phyloP scores from a whole-genome alignment of 2,329 filamentous ascomycete species.

The Cercospora zeae-maydis region DNA sequence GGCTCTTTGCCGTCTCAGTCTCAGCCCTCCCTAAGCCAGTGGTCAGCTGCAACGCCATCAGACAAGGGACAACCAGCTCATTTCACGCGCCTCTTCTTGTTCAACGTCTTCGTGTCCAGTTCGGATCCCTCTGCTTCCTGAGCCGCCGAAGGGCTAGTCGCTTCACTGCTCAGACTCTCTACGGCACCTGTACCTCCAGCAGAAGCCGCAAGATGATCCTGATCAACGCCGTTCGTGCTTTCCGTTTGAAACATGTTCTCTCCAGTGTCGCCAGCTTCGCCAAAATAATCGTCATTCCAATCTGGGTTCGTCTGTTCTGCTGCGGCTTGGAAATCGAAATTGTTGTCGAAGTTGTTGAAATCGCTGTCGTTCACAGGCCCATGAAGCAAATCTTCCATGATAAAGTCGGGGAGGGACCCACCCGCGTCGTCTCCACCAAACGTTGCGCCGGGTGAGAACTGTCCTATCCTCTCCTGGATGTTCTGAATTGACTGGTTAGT shows the following conservation, averaged over 20 bases:
- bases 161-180: constrained; percentile 43
- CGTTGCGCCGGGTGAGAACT: constrained; percentile 8
- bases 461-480: constrained; percentile 53
- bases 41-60: background rate
- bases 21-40: background rate
- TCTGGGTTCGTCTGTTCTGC: constrained; percentile 20
- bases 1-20: background rate
- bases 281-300: constrained; percentile 11
- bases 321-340: constrained; percentile 31
- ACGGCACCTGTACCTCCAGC: constrained; percentile 28
- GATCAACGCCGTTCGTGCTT: background rate
- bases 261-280: constrained; percentile 10
- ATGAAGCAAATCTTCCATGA: constrained; percentile 4
- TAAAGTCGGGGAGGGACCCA: constrained; percentile 9
- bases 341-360: constrained; percentile 11
- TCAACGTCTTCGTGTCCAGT: constrained; percentile 24
- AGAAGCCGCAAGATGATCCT: constrained; percentile 12
- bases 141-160: constrained; percentile 35
- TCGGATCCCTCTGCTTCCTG: constrained; percentile 12
- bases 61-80: background rate
- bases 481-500: constrained; percentile 47
- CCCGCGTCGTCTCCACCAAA: constrained; percentile 11
- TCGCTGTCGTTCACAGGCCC: background rate
- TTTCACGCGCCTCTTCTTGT: constrained; percentile 24
- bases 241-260: constrained; percentile 15